Evolutionary conservation across 2,329 filamentous ascomycete genomes (phyloP).

Genomic region (Fusarium decemcellulare): DNA sequence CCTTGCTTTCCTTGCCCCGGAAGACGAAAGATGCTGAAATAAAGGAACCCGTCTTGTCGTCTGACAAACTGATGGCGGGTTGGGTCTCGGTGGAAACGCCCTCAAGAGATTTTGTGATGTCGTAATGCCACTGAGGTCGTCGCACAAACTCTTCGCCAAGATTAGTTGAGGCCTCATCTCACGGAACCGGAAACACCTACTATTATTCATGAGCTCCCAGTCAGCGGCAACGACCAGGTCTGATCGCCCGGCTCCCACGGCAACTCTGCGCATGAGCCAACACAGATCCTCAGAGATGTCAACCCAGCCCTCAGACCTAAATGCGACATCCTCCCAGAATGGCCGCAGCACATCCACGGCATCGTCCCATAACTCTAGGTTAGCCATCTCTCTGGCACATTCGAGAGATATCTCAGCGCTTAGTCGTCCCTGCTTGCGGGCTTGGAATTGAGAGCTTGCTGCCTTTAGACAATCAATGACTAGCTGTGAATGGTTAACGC

Average conservation of each 20-base stretch:
- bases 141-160: conserved; percentile 63
- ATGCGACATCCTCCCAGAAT: conserved; percentile 70
- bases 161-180: conserved; percentile 17
- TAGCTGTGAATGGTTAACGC: conserved; percentile 68
- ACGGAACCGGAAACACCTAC: conserved; percentile 56
- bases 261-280: conserved; percentile 73
- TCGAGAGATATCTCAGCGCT: conserved; percentile 71
- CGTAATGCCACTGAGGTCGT: conserved; percentile 72
- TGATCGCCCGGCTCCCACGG: conserved; percentile 64
- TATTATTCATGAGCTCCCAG: conserved; percentile 74
- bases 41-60: conserved; percentile 67
- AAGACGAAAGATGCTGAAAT: conserved; percentile 71
- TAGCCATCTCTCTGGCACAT: conserved; percentile 69
- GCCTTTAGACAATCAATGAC: conserved; percentile 67
- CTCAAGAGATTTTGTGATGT: conserved; percentile 70
- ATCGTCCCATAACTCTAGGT: conserved; percentile 65
- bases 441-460: conserved; percentile 68
- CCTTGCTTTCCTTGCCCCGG: conserved; percentile 69
- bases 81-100: conserved; percentile 60
- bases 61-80: conserved; percentile 65
- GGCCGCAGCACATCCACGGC: conserved; percentile 68
- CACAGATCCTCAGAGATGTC: conserved; percentile 71
- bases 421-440: conserved; percentile 66
- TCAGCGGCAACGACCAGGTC: conserved; percentile 73
- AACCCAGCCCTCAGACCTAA: conserved; percentile 72